Percentiles rank a stretch among this genome's conserved stretches.
Conservation (phyloP, 2,329 filamentous ascomycete species). For the Talaromyces albobiverticillius region DNA sequence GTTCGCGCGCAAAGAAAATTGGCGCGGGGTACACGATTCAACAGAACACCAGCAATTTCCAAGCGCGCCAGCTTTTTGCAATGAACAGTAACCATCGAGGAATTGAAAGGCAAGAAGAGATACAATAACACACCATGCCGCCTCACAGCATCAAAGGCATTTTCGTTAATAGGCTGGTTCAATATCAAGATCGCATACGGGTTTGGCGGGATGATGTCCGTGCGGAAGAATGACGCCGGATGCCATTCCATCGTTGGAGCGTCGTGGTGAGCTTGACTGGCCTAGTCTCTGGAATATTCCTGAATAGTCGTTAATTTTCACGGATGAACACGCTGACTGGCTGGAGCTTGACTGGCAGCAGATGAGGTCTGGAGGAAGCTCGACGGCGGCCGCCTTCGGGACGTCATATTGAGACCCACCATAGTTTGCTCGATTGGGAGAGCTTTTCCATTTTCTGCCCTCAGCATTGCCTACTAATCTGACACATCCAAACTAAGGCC, state of each 20-base stretch:
- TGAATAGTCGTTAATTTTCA: not conserved
- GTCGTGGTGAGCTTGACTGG: no score
- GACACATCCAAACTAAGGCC: no score
- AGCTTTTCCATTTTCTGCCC: no score
- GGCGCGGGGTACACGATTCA: constrained; percentile 2
- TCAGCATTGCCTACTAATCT: no score
- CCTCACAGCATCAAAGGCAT: constrained; percentile 36
- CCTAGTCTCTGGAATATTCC: not conserved
- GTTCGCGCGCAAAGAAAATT: not conserved
- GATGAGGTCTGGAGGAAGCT: no score
- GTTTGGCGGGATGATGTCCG: constrained; percentile 19
- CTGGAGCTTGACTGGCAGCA: no score
- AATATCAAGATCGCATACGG: constrained; percentile 56
- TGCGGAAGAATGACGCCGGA: constrained; percentile 39
- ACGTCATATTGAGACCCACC: no score
- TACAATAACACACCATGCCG: constrained; percentile 30
- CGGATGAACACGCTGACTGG: no score
- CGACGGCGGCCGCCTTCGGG: no score
- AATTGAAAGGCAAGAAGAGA: not conserved
- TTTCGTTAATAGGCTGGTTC: constrained; percentile 58
- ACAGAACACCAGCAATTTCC: not conserved
- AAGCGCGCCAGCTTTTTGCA: not conserved
- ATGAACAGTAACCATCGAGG: not conserved
- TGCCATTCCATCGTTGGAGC: constrained; percentile 35
- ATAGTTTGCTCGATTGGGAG: no score